Evolutionary conservation across 352 stramenopile species (phyloP), one percentile per base, ranked within the genome.

Genomic region (Thraustotheca clavata): DNA sequence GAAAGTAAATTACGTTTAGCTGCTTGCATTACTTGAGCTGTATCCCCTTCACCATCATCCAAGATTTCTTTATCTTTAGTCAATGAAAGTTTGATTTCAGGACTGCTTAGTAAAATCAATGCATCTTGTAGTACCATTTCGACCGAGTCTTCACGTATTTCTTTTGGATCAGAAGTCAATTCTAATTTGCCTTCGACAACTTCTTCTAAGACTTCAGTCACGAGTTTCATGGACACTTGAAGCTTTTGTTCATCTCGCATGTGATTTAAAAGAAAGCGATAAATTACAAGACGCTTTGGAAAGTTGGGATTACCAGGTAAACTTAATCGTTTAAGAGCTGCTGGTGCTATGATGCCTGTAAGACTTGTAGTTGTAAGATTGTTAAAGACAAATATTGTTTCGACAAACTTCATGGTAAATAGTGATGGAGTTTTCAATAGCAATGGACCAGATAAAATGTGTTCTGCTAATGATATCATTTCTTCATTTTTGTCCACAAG

Each of bases 351-450:
- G n/a, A 88, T 69, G 5, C 18, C 57, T 1, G 57, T 32, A 4
- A 54, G 18, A 3, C 29, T n/a, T 11, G 57, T 40, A 29, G 31
- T 40, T 9, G 32, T 39, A 52, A 82, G 77, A 9, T 83, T 82
- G 69, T 98, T 99, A 67, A 99, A 88, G 1, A 98, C 94, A 70
- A 98, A 98, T 16, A 99, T 75, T 62, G 96, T 90, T 60, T 98
- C 96, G 54, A 99, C 94, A 66, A 99, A 98, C 61, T 97, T 96
- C 72, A 96, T 97, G 8, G 88, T 88, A 67, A 98, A 97, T 4
- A 99, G 74, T 62, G 96, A 89, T 0, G 94, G 94, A 8, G 89
- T 87, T 71, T 98, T 98, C 18, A 80, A 75, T 14, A 96, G 76
- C 18, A 98, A 69, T 1, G 93, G 91, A 0, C 90, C 90, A 47